phyloP scores from a whole-genome alignment of 305 asterid species.

The Galium porrigens region DNA sequence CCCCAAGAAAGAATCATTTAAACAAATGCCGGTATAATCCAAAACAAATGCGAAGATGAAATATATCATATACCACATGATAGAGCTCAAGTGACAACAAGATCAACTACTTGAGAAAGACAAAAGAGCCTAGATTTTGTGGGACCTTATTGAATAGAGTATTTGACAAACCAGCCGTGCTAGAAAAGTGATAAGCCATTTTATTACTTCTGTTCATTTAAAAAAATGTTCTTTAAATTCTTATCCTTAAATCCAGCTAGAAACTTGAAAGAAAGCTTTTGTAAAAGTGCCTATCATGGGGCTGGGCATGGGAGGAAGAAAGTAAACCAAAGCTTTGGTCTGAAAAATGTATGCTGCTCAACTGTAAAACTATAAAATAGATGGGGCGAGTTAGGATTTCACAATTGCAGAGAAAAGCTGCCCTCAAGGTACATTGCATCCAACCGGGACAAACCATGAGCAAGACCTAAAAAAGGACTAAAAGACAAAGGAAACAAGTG shows the following conservation, averaged over 20 bases:
- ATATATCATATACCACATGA: neutral
- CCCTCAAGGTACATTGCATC: neutral
- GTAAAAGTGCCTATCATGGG: neutral
- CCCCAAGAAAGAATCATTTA: neutral
- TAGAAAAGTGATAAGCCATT: neutral
- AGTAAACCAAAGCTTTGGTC: neutral
- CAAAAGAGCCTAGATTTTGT: neutral
- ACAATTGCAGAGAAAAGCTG: neutral
- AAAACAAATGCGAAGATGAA: neutral
- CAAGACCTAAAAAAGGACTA: neutral
- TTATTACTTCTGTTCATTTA: neutral
- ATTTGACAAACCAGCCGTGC: neutral
- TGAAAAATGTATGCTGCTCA: neutral
- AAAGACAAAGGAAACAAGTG: neutral
- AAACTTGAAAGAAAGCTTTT: neutral
- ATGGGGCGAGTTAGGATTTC: neutral
- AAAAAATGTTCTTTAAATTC: neutral
- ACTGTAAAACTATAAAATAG: neutral
- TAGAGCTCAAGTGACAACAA: neutral
- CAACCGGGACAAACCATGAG: neutral
- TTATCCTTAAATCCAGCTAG: neutral
- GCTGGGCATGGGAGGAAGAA: neutral
- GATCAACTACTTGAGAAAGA: neutral
- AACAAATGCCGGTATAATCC: neutral
- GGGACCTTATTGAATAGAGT: neutral